Conservation (phyloP, 1,284 basidiomycete species). For the Melanopsichium pennsylvanicum region DNA sequence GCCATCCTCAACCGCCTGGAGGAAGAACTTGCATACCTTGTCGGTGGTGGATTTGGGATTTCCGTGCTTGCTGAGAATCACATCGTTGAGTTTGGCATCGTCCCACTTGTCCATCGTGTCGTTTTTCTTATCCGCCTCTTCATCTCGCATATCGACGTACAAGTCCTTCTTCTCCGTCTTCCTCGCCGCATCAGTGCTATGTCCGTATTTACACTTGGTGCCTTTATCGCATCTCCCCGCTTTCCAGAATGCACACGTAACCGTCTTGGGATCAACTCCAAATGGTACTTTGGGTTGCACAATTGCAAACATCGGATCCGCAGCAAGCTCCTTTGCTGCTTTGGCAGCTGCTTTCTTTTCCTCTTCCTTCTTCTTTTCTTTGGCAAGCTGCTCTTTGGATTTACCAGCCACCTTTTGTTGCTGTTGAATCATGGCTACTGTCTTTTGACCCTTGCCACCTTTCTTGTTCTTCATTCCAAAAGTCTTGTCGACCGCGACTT, state of each 20-base stretch:
- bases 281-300: slow-evolving; percentile 81
- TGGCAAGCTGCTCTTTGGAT: slow-evolving; percentile 82
- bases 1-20: slow-evolving; percentile 92
- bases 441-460: slow-evolving; percentile 88
- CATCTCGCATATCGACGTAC: slow-evolving; percentile 85
- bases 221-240: slow-evolving; percentile 63
- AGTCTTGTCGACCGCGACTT: slow-evolving; percentile 61
- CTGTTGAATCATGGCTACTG: slow-evolving; percentile 80
- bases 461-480: slow-evolving; percentile 93
- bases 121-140: slow-evolving; percentile 69
- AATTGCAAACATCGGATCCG: slow-evolving; percentile 62
- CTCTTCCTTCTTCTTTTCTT: slow-evolving; percentile 77
- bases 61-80: slow-evolving; percentile 86
- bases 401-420: slow-evolving; percentile 72
- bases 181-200: slow-evolving; percentile 77
- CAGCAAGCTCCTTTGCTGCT: slow-evolving; percentile 74
- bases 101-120: slow-evolving; percentile 99
- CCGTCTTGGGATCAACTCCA: slow-evolving; percentile 72
- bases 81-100: slow-evolving; percentile 85
- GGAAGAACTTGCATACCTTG: slow-evolving; percentile 94
- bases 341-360: slow-evolving; percentile 86
- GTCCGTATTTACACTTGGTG: slow-evolving; percentile 91
- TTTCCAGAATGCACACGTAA: slow-evolving; percentile 63
- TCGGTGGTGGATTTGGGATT: slow-evolving; percentile 93
- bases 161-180: slow-evolving; percentile 97